These are phyloP conservation scores for Lecanosticta acicola DNA, from an alignment of 2,329 filamentous ascomycete genomes.

Conservation along the genomic window DNA sequence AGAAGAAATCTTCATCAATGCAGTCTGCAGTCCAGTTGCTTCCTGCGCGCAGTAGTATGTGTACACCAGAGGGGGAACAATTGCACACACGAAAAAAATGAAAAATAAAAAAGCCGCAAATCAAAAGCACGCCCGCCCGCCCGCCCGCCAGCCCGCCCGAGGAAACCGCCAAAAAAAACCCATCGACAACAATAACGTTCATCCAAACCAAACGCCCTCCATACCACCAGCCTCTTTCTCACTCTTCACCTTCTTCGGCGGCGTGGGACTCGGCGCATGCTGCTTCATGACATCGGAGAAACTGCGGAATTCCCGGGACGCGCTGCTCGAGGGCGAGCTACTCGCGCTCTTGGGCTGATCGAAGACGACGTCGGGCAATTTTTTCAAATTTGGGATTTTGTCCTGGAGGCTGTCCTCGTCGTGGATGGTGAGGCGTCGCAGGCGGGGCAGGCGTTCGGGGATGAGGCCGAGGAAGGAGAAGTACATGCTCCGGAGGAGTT, in stretches of 20 bases:
- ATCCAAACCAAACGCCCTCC: neutral
- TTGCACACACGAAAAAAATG: no score
- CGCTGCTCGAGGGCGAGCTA: neutral
- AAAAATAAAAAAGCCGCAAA: no score
- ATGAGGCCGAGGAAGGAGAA: constrained; percentile 22
- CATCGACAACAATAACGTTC: no score
- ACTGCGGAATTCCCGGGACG: neutral
- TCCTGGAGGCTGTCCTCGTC: constrained; percentile 12
- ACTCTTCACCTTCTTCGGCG: neutral
- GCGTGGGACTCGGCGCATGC: neutral
- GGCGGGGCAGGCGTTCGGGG: constrained; percentile 13
- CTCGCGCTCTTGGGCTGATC: neutral
- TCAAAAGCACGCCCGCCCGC: no score
- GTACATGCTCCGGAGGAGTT: constrained; percentile 24
- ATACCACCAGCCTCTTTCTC: neutral
- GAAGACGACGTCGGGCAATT: neutral
- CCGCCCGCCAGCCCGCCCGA: no score
- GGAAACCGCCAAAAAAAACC: no score
- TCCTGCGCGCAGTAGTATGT: no score
- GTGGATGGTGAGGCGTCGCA: constrained; percentile 16
- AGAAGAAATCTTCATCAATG: no score
- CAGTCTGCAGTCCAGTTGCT: no score
- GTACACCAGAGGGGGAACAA: no score
- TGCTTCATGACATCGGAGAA: neutral
- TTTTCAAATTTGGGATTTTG: constrained; percentile 15